Evolutionary conservation across 2,329 filamentous ascomycete species (phyloP).

Genomic region (Fusarium sp.): DNA sequence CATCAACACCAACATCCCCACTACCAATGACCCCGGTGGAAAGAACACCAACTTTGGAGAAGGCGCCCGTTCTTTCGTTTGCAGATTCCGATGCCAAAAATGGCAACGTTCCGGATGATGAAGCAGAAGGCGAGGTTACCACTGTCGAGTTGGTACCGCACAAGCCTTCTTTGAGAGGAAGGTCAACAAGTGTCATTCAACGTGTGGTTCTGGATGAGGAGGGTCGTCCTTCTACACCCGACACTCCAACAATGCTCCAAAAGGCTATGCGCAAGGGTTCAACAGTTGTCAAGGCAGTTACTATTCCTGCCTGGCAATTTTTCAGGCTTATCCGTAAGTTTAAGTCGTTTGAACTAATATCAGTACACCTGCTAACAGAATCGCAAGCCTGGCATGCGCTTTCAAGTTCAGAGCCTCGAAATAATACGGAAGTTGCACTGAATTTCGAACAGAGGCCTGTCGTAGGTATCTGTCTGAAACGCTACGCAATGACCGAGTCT

Average conservation of each 20-base stretch:
- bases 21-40: slow-evolving; percentile 46
- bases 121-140: slow-evolving; percentile 35
- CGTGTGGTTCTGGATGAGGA: slow-evolving; percentile 67
- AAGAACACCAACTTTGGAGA: slow-evolving; percentile 35
- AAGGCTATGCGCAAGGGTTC: slow-evolving; percentile 60
- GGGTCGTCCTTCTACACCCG: slow-evolving; percentile 57
- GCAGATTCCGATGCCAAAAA: slow-evolving; percentile 17
- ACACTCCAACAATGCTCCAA: slow-evolving; percentile 57
- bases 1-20: slow-evolving; percentile 51
- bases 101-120: slow-evolving; percentile 23
- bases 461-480: slow-evolving; percentile 91
- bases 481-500: slow-evolving; percentile 78
- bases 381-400: slow-evolving; percentile 83
- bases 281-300: slow-evolving; percentile 79
- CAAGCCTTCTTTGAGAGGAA: slow-evolving; percentile 55
- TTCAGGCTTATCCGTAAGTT: slow-evolving; percentile 89
- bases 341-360: background rate
- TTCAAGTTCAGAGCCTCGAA: slow-evolving; percentile 63
- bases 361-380: slow-evolving; percentile 51
- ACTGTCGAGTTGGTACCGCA: slow-evolving; percentile 45
- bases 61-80: slow-evolving; percentile 6
- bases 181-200: slow-evolving; percentile 72
- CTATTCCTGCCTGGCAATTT: slow-evolving; percentile 98
- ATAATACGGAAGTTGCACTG: slow-evolving; percentile 84
- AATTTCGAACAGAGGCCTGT: slow-evolving; percentile 90